Conservation (phyloP, 208 protist species). For the Trypanosoma melophagium region DNA sequence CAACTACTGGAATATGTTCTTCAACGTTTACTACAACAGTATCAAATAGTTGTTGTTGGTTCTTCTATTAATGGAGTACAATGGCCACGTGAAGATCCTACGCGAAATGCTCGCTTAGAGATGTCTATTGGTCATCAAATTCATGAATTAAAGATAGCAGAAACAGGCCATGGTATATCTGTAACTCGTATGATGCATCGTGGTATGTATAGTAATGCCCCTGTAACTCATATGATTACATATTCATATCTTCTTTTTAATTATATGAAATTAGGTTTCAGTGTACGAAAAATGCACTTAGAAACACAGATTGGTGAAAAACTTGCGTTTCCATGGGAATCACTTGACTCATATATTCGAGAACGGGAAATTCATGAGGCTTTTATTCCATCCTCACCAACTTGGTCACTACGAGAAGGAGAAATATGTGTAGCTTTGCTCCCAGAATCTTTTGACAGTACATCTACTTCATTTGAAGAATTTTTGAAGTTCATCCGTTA, state of each 20-base stretch:
- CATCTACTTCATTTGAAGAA: conserved; percentile 53
- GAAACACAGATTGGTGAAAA: conserved; percentile 68
- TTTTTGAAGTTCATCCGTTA: conserved; percentile 73
- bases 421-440: conserved; percentile 74
- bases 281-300: conserved; percentile 51
- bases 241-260: conserved; percentile 81
- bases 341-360: conserved; percentile 75
- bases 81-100: conserved; percentile 50
- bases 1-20: conserved; percentile 76
- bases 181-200: conserved; percentile 78
- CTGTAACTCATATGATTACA: conserved; percentile 64
- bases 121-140: conserved; percentile 85
- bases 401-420: conserved; percentile 42
- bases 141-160: conserved; percentile 76
- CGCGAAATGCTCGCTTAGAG: conserved; percentile 63
- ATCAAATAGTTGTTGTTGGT: conserved; percentile 80
- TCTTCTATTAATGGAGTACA: conserved; percentile 24
- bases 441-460: conserved; percentile 39
- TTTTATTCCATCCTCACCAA: conserved; percentile 44
- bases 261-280: conserved; percentile 60
- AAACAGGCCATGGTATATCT: conserved; percentile 67
- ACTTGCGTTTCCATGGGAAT: conserved; percentile 64
- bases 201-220: conserved; percentile 80
- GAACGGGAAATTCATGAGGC: conserved; percentile 34
- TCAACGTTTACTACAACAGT: conserved; percentile 83